Evolutionary conservation across 345 rosid genomes (phyloP), one percentile per base, ranked within the genome.

Genomic region (Eucalyptus decipiens): DNA sequence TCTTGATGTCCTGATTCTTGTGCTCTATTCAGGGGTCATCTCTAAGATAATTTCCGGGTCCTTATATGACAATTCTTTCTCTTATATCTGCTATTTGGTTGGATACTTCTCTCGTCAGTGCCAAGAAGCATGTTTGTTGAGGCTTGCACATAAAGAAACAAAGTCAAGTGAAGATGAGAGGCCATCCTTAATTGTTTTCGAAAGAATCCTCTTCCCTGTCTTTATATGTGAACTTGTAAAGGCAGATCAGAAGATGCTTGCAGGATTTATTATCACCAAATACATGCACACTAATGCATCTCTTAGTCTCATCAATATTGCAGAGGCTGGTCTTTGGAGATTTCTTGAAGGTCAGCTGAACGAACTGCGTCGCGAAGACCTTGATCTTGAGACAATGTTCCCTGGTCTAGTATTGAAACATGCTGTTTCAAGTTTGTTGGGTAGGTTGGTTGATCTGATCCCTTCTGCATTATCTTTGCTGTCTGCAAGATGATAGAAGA

Each of bases 201-300:
- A 91, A 86, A 94, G 93, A 90, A 89, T 96, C 91, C 88, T 96
- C 89, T 93, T 98, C 88, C 99, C 99, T 2, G 81, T 92, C 86
- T 95, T 95, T 83, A 65, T 96, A 88, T 92, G 96, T 21, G 97
- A 93, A 93, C 99, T 97, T 51, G 95, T 96, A 81, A 95, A 92
- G 92, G 96, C 94, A 6, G 93, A 93, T 89, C 98, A 96, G 91
- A 94, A 92, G 54, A 92, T 96, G 81, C 92, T 98, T 34, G 99
- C 99, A 1, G 99, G 98, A 89, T 92, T 95, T 89, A 47, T 97
- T 32, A 92, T 97, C 67, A 93, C 99, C 4, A 95, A 94, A 90
- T 94, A 92, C 89, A 96, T 96, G 99, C 99, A 96, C 94, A 93
- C 95, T 15, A 95, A 93, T 91, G 92, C 95, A 80, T 93, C 96